These are phyloP conservation scores for Alternaria dauci DNA, from an alignment of 2,329 filamentous ascomycete genomes.

Conservation along the genomic window DNA sequence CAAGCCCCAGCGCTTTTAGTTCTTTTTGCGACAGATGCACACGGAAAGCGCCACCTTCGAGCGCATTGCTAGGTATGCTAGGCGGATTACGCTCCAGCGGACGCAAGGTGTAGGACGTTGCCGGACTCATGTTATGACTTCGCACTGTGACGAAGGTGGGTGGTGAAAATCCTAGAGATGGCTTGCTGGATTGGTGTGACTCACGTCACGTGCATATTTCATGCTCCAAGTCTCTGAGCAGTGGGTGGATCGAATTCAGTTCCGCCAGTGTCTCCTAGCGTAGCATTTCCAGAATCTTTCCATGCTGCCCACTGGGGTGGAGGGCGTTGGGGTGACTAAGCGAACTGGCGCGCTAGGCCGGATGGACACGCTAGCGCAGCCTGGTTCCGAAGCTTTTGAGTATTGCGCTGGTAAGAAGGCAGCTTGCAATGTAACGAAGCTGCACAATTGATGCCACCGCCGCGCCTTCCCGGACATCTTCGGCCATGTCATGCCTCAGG, in stretches of 20 bases:
- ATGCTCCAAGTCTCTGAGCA: background rate
- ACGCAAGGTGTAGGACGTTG: slow-evolving; percentile 60
- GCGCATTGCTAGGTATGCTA: slow-evolving; percentile 55
- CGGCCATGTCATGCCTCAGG: slow-evolving; percentile 55
- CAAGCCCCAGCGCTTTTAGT: slow-evolving; percentile 63
- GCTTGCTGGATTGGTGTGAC: slow-evolving; percentile 7
- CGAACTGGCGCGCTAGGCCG: slow-evolving; percentile 20
- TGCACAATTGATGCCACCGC: slow-evolving; percentile 56
- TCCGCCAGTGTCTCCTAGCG: slow-evolving; percentile 1
- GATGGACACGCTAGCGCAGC: slow-evolving; percentile 18
- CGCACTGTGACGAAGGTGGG: slow-evolving; percentile 1
- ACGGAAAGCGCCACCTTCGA: slow-evolving; percentile 67
- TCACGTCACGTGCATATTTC: slow-evolving; percentile 10
- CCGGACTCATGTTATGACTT: slow-evolving; percentile 29
- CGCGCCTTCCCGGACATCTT: slow-evolving; percentile 52
- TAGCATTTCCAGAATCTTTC: background rate
- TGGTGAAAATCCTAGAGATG: background rate
- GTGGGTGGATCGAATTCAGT: background rate
- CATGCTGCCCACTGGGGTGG: slow-evolving; percentile 15
- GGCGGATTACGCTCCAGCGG: slow-evolving; percentile 59
- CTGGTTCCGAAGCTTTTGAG: slow-evolving; percentile 29
- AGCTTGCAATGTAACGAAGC: slow-evolving; percentile 45
- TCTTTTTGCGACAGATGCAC: slow-evolving; percentile 65
- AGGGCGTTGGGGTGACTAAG: slow-evolving; percentile 31
- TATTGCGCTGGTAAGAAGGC: slow-evolving; percentile 14